Base-by-base conservation (phyloP, 2,329 filamentous ascomycete species). In the Cordyceps fumosorosea region DNA sequence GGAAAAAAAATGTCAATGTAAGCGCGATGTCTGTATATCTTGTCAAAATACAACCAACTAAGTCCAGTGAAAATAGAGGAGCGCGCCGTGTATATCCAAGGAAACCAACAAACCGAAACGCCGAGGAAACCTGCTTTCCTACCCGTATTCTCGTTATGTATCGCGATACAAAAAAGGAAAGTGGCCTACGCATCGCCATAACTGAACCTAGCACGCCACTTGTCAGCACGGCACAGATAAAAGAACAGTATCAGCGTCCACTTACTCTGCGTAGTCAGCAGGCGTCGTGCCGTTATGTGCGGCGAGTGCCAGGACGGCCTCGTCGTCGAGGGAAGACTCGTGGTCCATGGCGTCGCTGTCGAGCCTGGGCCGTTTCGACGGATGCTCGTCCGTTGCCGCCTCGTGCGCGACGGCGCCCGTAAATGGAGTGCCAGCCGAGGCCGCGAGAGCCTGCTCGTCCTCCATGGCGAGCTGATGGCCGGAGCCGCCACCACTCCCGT, bases 301-400 rank as follows among this genome's bases (percentile, higher is more conserved):
- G 20, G 79, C 77, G 48, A 83, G 68, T 8, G 77, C 79, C 64
- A 83, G 65, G 14, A 83, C 77, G 5, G 78, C 78, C 62, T 81
- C 79, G 62, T 82, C 80, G 32, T 81, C 78, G 16, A 80, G 67
- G 0, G 71, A 65, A 10, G 71, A 68, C 18, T 75, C 73, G 16
- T 75, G 72, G 12, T 69, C 65, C n/a, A 69, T 56, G 18, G 71
- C 68, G 3, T 68, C 69, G 4, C 71, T 70, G 14, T 75, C 73
- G 5, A 80, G 64, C 37, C 76, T 73, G 45, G 69, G 75, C 11
- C 79, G 74, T 65, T 81, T 82, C 4, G 73, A 68, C 16, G 37
- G 61, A 18, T 74, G 77, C 57, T 76, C 72, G 4, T 77, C 72
- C 7, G 60, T 56, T 10, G 8, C 52, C 4, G 26, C 12, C 18